Percentiles rank a stretch among this genome's conserved stretches.
Conservation (phyloP, 805 yeast genomes). For the Ogataea methanolica region DNA sequence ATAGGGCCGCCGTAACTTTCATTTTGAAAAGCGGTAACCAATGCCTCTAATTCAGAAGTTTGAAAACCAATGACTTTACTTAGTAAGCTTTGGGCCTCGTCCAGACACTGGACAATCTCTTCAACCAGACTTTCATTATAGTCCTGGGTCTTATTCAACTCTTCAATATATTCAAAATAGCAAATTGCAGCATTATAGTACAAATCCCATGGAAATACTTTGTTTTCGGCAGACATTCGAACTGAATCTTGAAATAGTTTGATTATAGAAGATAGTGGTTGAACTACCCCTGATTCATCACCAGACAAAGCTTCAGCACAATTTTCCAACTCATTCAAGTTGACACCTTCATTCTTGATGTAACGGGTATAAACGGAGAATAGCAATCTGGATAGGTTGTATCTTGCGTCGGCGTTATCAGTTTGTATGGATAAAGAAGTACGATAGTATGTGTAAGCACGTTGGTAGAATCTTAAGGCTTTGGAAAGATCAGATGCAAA, state of each 20-base stretch:
- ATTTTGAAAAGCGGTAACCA: slow-evolving; percentile 17
- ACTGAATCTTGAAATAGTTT: slow-evolving; percentile 37
- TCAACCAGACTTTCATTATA: slow-evolving; percentile 7
- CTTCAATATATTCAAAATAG: slow-evolving; percentile 43
- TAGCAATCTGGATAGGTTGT: slow-evolving; percentile 55
- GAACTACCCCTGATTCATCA: slow-evolving; percentile 33
- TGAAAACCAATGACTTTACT: slow-evolving; percentile 25
- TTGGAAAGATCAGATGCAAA: slow-evolving; percentile 59
- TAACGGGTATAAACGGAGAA: slow-evolving; percentile 54
- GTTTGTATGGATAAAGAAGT: slow-evolving; percentile 29
- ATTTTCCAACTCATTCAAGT: slow-evolving; percentile 27
- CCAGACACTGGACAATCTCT: slow-evolving; percentile 17
- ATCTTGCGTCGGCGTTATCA: slow-evolving; percentile 41
- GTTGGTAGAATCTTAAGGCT: slow-evolving; percentile 59
- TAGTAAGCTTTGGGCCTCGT: slow-evolving; percentile 21
- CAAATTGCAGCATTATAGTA: slow-evolving; percentile 43
- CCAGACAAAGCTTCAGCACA: slow-evolving; percentile 30
- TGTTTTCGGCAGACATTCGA: slow-evolving; percentile 12
- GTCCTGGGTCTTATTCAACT: slow-evolving; percentile 18
- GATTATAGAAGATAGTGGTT: slow-evolving; percentile 33
- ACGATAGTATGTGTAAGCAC: slow-evolving; percentile 44
- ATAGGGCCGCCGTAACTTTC: background rate
- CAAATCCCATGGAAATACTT: slow-evolving; percentile 35
- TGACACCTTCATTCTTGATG: slow-evolving; percentile 42
- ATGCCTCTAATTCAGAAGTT: slow-evolving; percentile 18